phyloP scores from a whole-genome alignment of 208 protist species.

The Trypanosoma conorhini region DNA sequence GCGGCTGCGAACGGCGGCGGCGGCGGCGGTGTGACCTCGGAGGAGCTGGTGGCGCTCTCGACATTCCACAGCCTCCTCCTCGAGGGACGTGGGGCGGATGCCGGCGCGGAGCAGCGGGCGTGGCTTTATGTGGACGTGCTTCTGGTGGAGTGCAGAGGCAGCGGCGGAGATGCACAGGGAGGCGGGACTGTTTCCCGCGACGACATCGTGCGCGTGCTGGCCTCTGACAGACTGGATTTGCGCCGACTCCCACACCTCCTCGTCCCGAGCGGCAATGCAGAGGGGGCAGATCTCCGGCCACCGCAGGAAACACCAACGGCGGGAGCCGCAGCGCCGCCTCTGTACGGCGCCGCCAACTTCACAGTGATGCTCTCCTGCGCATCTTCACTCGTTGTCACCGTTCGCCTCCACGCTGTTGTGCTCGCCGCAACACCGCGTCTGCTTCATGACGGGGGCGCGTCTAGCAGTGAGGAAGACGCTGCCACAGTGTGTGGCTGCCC shows the following conservation, averaged over 20 bases:
- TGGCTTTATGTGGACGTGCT: slow-evolving; percentile 11
- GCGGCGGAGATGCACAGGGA: background rate
- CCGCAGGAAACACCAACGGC: background rate
- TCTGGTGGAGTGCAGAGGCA: slow-evolving; percentile 10
- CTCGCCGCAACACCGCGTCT: background rate
- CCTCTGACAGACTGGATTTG: slow-evolving; percentile 9
- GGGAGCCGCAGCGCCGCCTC: background rate
- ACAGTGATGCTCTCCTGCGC: background rate
- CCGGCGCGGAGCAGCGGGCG: background rate
- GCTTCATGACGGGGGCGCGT: background rate
- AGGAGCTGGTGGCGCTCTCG: slow-evolving; percentile 1
- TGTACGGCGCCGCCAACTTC: slow-evolving; percentile 6
- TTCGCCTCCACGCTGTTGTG: slow-evolving; percentile 4
- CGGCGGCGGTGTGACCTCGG: background rate
- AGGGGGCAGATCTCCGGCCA: background rate
- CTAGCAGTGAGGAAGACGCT: background rate
- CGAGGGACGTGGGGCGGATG: background rate
- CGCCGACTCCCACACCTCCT: background rate
- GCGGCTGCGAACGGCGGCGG: background rate
- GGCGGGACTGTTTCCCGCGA: background rate
- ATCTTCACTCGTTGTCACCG: background rate
- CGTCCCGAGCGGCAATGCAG: too few species aligned
- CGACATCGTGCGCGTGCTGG: slow-evolving; percentile 14
- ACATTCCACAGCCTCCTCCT: slow-evolving; percentile 21
- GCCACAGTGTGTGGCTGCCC: background rate